Conservation (phyloP, 495 filamentous ascomycete genomes). For the Hypoxylon perforatum region DNA sequence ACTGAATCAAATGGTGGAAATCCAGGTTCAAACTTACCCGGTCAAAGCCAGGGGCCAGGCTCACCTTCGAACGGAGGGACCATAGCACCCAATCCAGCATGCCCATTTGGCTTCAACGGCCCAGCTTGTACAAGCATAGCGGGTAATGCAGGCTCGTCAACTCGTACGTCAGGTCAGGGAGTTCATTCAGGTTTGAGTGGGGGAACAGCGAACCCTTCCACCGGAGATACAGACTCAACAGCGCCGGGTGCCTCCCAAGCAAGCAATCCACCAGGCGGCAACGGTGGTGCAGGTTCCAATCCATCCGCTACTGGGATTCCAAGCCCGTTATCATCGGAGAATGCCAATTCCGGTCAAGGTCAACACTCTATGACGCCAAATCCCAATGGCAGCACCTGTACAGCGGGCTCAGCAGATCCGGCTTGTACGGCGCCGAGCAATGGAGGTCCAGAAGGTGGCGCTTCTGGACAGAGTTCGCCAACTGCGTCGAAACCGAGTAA, state of each 20-base stretch:
- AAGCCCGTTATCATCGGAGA: constrained; percentile 4
- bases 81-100: constrained; percentile 8
- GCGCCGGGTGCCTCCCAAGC: constrained; percentile 22
- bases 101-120: constrained; percentile 15
- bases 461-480: constrained; percentile 12
- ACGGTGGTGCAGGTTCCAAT: constrained; percentile 24
- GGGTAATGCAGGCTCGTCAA: constrained; percentile 14
- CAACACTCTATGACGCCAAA: constrained; percentile 27
- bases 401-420: constrained; percentile 33
- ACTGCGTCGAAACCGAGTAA: background rate
- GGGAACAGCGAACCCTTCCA: constrained; percentile 14
- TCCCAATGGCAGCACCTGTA: constrained; percentile 23
- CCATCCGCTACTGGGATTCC: constrained; percentile 13
- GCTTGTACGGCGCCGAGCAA: constrained; percentile 20
- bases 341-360: constrained; percentile 22
- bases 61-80: constrained; percentile 14
- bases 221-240: constrained; percentile 3
- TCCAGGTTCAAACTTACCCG: constrained; percentile 6
- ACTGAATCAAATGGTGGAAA: constrained; percentile 7
- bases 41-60: constrained; percentile 8
- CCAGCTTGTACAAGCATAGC: constrained; percentile 11
- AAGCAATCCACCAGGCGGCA: constrained; percentile 23
- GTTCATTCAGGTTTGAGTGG: background rate
- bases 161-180: constrained; percentile 7
- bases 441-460: background rate